phyloP scores from a whole-genome alignment of 345 rosid genomes.

The Eucalyptus tenuipes region DNA sequence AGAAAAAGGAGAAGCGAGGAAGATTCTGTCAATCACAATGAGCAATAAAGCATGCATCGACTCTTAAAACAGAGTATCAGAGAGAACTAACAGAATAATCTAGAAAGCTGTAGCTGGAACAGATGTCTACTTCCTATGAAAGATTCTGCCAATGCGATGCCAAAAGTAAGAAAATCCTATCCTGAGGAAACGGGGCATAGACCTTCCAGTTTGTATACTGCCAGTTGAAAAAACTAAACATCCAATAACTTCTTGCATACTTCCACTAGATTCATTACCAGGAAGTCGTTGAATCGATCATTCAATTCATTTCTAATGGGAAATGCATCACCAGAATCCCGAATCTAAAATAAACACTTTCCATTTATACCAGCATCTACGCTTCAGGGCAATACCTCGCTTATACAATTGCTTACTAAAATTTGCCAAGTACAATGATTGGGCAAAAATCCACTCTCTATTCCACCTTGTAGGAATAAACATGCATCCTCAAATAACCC shows the following conservation, averaged over 20 bases:
- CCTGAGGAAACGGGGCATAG: background rate
- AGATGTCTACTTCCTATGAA: background rate
- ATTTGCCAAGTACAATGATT: conserved; percentile 56
- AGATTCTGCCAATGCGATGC: background rate
- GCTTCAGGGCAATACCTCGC: background rate
- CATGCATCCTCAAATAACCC: conserved; percentile 50
- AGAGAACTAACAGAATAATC: background rate
- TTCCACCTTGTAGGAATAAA: conserved; percentile 36
- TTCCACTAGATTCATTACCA: too few relatives aligned
- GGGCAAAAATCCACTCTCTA: conserved; percentile 49
- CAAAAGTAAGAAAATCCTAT: background rate
- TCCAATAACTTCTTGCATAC: background rate
- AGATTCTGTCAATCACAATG: background rate
- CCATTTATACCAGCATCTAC: too few relatives aligned
- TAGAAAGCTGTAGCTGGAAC: background rate
- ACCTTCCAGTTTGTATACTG: background rate
- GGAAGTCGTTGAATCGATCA: too few relatives aligned
- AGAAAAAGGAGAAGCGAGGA: background rate
- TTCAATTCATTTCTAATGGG: too few relatives aligned
- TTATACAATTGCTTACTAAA: conserved; percentile 30
- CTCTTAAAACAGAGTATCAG: background rate
- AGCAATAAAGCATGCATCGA: background rate
- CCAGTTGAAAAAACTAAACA: background rate
- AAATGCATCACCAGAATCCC: too few relatives aligned
- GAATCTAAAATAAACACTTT: too few relatives aligned